Evolutionary conservation across 768 basidiomycete species (phyloP).

Genomic region (Phaffia tasmanica): DNA sequence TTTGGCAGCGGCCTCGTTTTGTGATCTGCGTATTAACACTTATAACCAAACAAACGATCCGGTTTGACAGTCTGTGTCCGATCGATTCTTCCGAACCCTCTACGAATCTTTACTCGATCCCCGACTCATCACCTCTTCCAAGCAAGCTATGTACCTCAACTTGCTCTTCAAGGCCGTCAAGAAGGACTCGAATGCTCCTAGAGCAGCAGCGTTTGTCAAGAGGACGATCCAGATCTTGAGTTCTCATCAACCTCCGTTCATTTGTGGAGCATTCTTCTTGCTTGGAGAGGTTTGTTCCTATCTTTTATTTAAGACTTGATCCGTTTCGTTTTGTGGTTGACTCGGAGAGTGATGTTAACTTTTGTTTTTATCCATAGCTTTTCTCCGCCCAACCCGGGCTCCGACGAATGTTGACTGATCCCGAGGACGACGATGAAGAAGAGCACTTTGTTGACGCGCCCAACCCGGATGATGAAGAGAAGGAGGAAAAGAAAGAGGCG

Average conservation of each 20-base stretch:
- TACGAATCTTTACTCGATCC: constrained; percentile 81
- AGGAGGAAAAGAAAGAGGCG: constrained; percentile 6
- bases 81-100: constrained; percentile 56
- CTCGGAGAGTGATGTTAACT: constrained; percentile 40
- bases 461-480: constrained; percentile 26
- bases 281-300: constrained; percentile 57
- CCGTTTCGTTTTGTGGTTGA: constrained; percentile 44
- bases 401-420: constrained; percentile 42
- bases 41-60: neutral
- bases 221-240: constrained; percentile 71
- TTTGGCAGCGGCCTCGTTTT: constrained; percentile 37
- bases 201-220: constrained; percentile 60
- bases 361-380: constrained; percentile 39
- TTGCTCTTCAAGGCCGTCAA: constrained; percentile 83
- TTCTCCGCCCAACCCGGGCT: constrained; percentile 47
- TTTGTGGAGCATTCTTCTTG: constrained; percentile 75
- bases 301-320: neutral
- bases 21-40: neutral
- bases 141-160: constrained; percentile 95
- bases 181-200: constrained; percentile 48
- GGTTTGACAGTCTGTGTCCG: constrained; percentile 35
- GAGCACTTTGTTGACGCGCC: constrained; percentile 37
- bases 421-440: constrained; percentile 37
- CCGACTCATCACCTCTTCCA: constrained; percentile 68
- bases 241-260: constrained; percentile 68